These are phyloP conservation scores for Beauveria sp. DNA, from an alignment of 2,329 filamentous ascomycete genomes.

Conservation along the genomic window DNA sequence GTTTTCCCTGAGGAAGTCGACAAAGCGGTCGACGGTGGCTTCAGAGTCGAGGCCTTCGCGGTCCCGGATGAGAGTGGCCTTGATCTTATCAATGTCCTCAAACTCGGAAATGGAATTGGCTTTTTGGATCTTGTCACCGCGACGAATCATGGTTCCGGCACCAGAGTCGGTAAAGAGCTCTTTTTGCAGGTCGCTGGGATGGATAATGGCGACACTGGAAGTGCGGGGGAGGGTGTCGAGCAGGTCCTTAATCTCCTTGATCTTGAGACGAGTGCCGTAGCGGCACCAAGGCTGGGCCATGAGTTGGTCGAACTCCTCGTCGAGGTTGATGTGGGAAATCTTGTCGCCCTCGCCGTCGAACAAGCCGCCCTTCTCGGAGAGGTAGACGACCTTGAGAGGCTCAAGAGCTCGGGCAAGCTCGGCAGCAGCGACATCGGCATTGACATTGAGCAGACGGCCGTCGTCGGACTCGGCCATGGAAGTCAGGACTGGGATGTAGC, in stretches of 20 bases:
- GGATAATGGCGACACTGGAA: conserved; percentile 94
- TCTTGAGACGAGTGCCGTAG: conserved; percentile 92
- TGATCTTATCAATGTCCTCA: conserved; percentile 66
- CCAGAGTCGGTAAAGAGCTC: conserved; percentile 95
- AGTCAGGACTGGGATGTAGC: conserved; percentile 86
- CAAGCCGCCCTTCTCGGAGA: conserved; percentile 95
- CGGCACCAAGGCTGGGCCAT: conserved; percentile 94
- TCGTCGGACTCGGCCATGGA: conserved; percentile 93
- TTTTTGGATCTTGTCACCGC: conserved; percentile 81
- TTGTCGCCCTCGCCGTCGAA: conserved; percentile 92
- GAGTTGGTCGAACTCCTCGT: conserved; percentile 88
- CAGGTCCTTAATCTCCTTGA: conserved; percentile 93
- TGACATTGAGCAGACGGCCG: conserved; percentile 92
- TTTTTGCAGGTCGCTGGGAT: conserved; percentile 90
- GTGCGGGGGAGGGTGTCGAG: conserved; percentile 81
- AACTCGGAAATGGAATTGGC: conserved; percentile 67
- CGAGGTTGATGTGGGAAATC: conserved; percentile 94
- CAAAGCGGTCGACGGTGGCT: conserved; percentile 78
- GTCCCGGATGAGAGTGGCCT: conserved; percentile 74
- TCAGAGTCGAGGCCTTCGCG: conserved; percentile 73
- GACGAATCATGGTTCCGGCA: conserved; percentile 83
- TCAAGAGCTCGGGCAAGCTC: conserved; percentile 84
- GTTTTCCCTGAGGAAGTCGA: conserved; percentile 68
- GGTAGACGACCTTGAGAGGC: conserved; percentile 93
- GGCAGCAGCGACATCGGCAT: conserved; percentile 91